These are phyloP conservation scores for Parasitella parasitica DNA, from an alignment of 371 early-diverging fungal genomes.

Conservation along the genomic window DNA sequence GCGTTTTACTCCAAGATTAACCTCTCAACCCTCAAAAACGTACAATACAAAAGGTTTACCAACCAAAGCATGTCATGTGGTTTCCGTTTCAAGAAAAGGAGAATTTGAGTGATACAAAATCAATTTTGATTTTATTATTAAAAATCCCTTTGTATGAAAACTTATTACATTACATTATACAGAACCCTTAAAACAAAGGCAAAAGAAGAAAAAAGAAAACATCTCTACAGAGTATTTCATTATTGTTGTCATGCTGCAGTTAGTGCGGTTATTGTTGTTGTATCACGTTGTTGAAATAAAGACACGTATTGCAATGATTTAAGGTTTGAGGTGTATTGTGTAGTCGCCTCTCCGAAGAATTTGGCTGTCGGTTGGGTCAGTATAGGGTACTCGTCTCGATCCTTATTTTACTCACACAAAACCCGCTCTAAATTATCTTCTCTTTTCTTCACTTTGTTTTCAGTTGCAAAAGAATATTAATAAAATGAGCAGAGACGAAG, in stretches of 20 bases:
- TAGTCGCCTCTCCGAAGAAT: neutral
- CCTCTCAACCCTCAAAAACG: too few species aligned
- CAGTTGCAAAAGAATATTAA: neutral
- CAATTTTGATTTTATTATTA: neutral
- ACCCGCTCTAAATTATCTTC: neutral
- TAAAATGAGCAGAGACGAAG: slow-evolving; percentile 31
- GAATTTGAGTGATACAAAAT: neutral
- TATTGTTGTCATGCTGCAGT: too few species aligned
- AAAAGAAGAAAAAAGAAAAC: neutral
- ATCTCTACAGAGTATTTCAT: neutral
- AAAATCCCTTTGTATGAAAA: too few species aligned
- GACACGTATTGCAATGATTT: neutral
- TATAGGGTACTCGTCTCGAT: neutral
- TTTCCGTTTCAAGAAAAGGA: neutral
- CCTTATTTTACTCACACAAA: neutral
- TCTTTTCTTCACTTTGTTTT: neutral
- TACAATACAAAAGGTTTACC: too few species aligned
- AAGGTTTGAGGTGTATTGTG: neutral
- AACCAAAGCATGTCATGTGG: too few species aligned
- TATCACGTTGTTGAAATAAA: neutral
- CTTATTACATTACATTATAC: too few species aligned
- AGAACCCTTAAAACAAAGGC: neutral
- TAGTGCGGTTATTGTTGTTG: neutral
- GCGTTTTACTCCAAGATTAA: too few species aligned
- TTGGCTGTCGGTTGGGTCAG: neutral